phyloP scores from a whole-genome alignment of 768 basidiomycete genomes.

The Leccinum fibrillosum region DNA sequence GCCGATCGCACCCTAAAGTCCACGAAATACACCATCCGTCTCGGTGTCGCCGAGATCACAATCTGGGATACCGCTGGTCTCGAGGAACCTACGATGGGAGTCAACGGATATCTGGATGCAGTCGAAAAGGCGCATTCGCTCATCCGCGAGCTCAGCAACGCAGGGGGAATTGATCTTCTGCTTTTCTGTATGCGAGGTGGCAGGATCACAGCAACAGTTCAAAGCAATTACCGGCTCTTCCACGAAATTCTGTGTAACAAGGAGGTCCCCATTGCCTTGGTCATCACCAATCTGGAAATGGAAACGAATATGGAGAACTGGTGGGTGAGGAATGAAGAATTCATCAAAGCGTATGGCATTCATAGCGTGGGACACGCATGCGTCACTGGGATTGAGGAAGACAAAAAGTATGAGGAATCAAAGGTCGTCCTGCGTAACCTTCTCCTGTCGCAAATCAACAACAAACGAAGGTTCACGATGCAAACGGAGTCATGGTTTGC shows the following conservation, averaged over 20 bases:
- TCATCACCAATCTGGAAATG: conserved; percentile 40
- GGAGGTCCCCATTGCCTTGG: conserved; percentile 38
- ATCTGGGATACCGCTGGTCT: conserved; percentile 32
- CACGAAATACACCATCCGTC: conserved; percentile 20
- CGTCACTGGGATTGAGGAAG: conserved; percentile 36
- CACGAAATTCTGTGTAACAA: conserved; percentile 36
- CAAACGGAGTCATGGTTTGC: conserved; percentile 25
- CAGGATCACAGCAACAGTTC: conserved; percentile 27
- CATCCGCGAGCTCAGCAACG: conserved; percentile 20
- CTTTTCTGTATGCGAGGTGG: conserved; percentile 38
- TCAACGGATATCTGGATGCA: conserved; percentile 27
- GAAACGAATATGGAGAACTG: conserved; percentile 34
- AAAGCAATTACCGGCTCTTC: conserved; percentile 40
- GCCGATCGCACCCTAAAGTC: conserved; percentile 34
- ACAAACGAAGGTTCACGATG: conserved; percentile 22
- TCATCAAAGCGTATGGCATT: conserved; percentile 27
- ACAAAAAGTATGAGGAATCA: conserved; percentile 35
- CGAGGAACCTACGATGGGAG: conserved; percentile 28
- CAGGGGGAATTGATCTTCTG: conserved; percentile 33
- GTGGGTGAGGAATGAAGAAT: conserved; percentile 29
- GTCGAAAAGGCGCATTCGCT: conserved; percentile 28
- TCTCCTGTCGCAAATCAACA: conserved; percentile 10
- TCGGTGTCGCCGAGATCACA: conserved; percentile 9
- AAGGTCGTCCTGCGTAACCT: conserved; percentile 22
- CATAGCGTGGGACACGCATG: conserved; percentile 37